Base-by-base conservation (phyloP, 768 basidiomycete species). In the Tephrocybe rancida region DNA sequence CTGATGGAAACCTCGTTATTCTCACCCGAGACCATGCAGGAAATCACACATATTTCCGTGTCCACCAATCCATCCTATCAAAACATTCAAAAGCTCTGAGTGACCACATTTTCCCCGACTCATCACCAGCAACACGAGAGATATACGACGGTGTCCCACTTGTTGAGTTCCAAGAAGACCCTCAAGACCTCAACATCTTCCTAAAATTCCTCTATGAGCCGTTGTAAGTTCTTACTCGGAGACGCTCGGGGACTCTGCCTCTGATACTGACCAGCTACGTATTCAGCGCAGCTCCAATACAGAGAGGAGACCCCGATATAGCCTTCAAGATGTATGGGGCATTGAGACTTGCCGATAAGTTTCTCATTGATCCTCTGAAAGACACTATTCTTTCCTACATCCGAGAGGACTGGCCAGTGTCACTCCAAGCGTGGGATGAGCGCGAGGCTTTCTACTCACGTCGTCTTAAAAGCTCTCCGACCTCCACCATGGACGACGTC, bases 171-270 rank as follows among this genome's bases (percentile, higher is more conserved):
- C 63, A 64, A 26, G 63, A 64, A 59, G 63, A 64, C 25, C 54
- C 63, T 13, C 60, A 52, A 32, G 63, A 64, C 56, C 42, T 64
- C 19, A 62, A 62, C 35, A 60, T 62, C 21, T 64, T 64, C 48
- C 30, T 64, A 50, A 64, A 64, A 59, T 64, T 64, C 54, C 57
- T 64, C 19, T 64, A 64, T 30, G 63, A 64, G 56, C 63, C 63
- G n/a, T 64, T 64, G 63, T 64, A 46, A 60, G 63, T 52, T 26
- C 24, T 21, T 16, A 11, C 37, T 51, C 7, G 1, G 16, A 16
- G 11, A 37, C n/a, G 30, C 35, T 26, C 14, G 19, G 5, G 22
- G 34, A 34, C 14, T 35, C 19, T n/a, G 32, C 37, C 26, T 50
- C 45, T 54, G 22, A 32, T 54, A 44, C 48, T 54, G 43, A 63